phyloP scores from a whole-genome alignment of 441 rosid species.

The Syzygium syzygioides region DNA sequence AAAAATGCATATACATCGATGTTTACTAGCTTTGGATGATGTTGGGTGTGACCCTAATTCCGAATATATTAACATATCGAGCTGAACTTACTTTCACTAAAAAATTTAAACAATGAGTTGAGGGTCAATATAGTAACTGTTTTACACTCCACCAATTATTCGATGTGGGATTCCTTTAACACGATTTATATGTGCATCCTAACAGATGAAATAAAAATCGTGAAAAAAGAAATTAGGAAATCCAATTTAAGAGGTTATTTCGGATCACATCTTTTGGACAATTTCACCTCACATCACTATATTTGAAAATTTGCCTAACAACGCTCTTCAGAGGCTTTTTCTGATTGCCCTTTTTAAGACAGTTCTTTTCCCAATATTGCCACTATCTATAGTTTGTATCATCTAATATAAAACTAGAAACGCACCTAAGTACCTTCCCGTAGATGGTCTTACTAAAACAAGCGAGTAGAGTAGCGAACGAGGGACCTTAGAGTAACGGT shows the following conservation, averaged over 20 bases:
- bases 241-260: background rate
- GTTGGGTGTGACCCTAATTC: too few species aligned
- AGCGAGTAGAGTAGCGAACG: background rate
- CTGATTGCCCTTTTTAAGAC: background rate
- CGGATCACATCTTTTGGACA: background rate
- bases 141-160: too few species aligned
- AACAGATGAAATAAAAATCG: too few species aligned
- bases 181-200: too few species aligned
- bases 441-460: background rate
- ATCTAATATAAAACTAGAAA: background rate
- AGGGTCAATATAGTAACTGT: too few species aligned
- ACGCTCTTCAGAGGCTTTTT: background rate
- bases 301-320: background rate
- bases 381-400: background rate
- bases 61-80: too few species aligned
- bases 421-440: background rate
- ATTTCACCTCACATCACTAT: background rate
- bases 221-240: background rate
- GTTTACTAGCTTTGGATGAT: background rate
- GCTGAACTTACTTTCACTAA: too few species aligned
- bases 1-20: background rate
- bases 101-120: too few species aligned
- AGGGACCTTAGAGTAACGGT: background rate
- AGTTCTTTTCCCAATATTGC: background rate
- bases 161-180: too few species aligned